phyloP scores from a whole-genome alignment of 345 rosid genomes.

The Camelina neglecta region DNA sequence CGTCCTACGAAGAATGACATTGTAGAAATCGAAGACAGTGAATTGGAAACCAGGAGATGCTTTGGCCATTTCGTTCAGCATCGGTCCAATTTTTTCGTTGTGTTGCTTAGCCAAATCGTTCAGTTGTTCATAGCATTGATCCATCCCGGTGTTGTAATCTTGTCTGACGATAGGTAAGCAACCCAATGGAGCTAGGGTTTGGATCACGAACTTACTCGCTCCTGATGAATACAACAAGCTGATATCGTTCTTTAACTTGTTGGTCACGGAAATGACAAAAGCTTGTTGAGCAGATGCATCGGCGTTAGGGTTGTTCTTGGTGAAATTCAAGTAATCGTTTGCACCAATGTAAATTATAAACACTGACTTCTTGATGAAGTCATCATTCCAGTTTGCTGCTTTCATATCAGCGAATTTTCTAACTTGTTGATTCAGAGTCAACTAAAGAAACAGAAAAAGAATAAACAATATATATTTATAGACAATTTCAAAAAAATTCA shows the following conservation, averaged over 20 bases:
- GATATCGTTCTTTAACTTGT: slow-evolving; percentile 32
- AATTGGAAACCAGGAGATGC: slow-evolving; percentile 31
- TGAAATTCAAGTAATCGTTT: slow-evolving; percentile 44
- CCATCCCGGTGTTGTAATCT: slow-evolving; percentile 17
- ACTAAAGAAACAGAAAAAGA: neutral
- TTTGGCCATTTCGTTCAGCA: slow-evolving; percentile 37
- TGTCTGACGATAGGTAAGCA: slow-evolving; percentile 46
- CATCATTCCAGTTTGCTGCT: slow-evolving; percentile 39
- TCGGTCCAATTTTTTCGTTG: slow-evolving; percentile 34
- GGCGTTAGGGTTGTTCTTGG: slow-evolving; percentile 29
- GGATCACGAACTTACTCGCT: slow-evolving; percentile 43
- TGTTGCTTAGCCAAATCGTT: slow-evolving; percentile 42
- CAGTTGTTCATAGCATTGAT: slow-evolving; percentile 30
- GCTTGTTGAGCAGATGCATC: slow-evolving; percentile 45
- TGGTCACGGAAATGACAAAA: slow-evolving; percentile 39
- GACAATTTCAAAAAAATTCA: too few relatives aligned
- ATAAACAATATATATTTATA: too few relatives aligned
- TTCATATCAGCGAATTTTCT: slow-evolving; percentile 28
- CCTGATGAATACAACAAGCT: slow-evolving; percentile 31
- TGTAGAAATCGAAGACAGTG: slow-evolving; percentile 42
- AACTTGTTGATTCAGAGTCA: slow-evolving; percentile 42
- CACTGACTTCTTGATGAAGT: slow-evolving; percentile 16
- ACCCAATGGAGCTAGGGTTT: slow-evolving; percentile 48
- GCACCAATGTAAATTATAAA: slow-evolving; percentile 48
- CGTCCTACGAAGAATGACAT: slow-evolving; percentile 26